Percentiles rank a stretch among this genome's conserved stretches.
Evolutionary conservation across 805 yeast genomes (phyloP).

Genomic region (Candida incommunis): DNA sequence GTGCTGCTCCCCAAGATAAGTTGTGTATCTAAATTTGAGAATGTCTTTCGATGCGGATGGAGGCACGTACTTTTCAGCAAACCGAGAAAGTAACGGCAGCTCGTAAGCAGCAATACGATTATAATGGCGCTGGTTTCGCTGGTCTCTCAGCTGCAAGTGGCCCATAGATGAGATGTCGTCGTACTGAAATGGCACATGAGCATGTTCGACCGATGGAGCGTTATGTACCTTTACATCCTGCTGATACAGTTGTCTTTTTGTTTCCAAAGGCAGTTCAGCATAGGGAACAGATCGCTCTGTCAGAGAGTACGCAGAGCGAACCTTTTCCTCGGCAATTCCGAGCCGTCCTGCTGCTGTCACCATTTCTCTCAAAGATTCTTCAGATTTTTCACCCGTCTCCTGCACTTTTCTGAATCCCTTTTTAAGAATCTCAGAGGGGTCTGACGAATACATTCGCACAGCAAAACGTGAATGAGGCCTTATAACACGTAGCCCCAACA

Average conservation of each 20-base stretch:
- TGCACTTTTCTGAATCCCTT: constrained; percentile 20
- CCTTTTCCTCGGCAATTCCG: constrained; percentile 14
- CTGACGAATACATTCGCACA: background rate
- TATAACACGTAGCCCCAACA: too few relatives aligned
- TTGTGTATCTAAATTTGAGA: constrained; percentile 54
- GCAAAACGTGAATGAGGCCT: too few relatives aligned
- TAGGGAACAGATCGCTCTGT: constrained; percentile 4
- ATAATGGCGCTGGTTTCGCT: constrained; percentile 61
- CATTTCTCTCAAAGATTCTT: constrained; percentile 15
- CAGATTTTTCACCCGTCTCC: constrained; percentile 13
- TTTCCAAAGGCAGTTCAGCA: background rate
- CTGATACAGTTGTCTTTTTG: constrained; percentile 8
- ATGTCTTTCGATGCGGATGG: constrained; percentile 16
- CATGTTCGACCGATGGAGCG: constrained; percentile 12
- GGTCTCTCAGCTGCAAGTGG: constrained; percentile 55
- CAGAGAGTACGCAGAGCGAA: constrained; percentile 10
- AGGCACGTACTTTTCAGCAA: constrained; percentile 52
- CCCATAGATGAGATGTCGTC: constrained; percentile 60
- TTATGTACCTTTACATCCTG: constrained; percentile 14
- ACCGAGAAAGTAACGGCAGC: constrained; percentile 70
- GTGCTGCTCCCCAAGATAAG: constrained; percentile 58
- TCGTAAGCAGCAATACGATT: constrained; percentile 84
- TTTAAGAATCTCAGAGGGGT: constrained; percentile 12
- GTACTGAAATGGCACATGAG: constrained; percentile 27
- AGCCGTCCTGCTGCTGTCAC: constrained; percentile 18